Evolutionary conservation across 78 protist genomes (phyloP), one percentile per base, ranked within the genome.

Genomic region (Tieghemostelium lacteum): DNA sequence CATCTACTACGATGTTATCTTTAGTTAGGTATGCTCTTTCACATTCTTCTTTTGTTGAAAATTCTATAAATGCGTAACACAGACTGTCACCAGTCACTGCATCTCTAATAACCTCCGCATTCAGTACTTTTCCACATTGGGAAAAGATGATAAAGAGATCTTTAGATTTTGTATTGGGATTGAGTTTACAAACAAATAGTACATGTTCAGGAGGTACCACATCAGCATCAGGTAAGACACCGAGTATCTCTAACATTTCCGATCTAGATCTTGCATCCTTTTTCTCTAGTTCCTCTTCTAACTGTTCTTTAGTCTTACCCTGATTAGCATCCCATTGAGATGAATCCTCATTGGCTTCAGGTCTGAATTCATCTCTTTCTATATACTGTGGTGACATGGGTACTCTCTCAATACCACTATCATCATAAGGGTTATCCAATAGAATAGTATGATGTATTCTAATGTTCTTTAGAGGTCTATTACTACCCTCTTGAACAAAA

Each of bases 1-100:
- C 99, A 75, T 98, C 99, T 62, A 99, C 97, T 24, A 98, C 85
- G 24, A 92, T 98, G 64, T 98, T 97, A 67, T 98, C 97, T 99
- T 97, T 97, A 94, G 97, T 97, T 34, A 89, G 28, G 75, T 97
- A 98, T 1, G 99, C 99, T 40, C 54, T 69, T 57, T 91, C 96
- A 28, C 92, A 93, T 52, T 75, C 91, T 33, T 76, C 67, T 10
- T 50, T 65, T 20, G n/a, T 0, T 22, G 92, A 98, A 52, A 93
- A 99, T 85, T 98, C 99, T 26, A 99, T 83, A 73, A 99, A 99
- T 31, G 98, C 99, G 70, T 98, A 99, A 55, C 92, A 67, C 29
- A 97, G 95, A 7, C 96, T 78, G 17, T 96, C 95, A 39, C 88
- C 91, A 5, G 99, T 96, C 62, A 88, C 75, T 24, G 28, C 3